Conservation (phyloP, 2,329 filamentous ascomycete genomes). For the Colletotrichum godetiae region DNA sequence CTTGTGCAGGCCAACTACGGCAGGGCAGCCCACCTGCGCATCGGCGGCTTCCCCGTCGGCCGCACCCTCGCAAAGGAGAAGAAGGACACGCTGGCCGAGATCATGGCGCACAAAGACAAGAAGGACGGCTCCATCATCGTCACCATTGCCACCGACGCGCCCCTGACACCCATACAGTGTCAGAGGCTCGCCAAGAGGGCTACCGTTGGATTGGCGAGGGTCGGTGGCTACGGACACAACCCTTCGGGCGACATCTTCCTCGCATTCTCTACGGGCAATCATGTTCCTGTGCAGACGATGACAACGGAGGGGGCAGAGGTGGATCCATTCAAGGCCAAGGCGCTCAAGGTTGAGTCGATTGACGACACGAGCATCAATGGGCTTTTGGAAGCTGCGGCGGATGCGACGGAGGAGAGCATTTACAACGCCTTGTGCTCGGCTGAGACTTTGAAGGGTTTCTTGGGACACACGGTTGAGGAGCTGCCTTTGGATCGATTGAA, state of each 20-base stretch:
- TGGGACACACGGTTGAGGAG: conserved; percentile 60
- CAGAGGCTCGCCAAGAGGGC: conserved; percentile 69
- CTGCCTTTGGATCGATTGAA: conserved; percentile 59
- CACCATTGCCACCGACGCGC: conserved; percentile 70
- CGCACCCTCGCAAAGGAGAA: conserved; percentile 61
- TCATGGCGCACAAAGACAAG: conserved; percentile 52
- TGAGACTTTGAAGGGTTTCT: conserved; percentile 66
- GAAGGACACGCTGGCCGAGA: conserved; percentile 42
- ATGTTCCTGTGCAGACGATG: conserved; percentile 57
- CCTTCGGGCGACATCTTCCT: conserved; percentile 75
- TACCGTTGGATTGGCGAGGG: conserved; percentile 69
- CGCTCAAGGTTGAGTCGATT: conserved; percentile 55
- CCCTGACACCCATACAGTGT: conserved; percentile 67
- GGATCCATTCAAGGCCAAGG: conserved; percentile 53
- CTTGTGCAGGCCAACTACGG: conserved; percentile 77
- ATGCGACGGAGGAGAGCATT: conserved; percentile 74
- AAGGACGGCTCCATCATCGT: conserved; percentile 73
- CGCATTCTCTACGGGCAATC: conserved; percentile 72
- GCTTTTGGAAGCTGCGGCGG: conserved; percentile 70
- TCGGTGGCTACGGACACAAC: conserved; percentile 71
- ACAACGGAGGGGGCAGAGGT: conserved; percentile 43
- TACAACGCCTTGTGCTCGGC: conserved; percentile 73
- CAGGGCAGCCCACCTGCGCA: conserved; percentile 62
- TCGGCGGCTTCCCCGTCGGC: conserved; percentile 72
- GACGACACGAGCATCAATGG: conserved; percentile 71